Base-by-base conservation (phyloP, 139 green algal genomes). In the Chlamydomonas sp. region DNA sequence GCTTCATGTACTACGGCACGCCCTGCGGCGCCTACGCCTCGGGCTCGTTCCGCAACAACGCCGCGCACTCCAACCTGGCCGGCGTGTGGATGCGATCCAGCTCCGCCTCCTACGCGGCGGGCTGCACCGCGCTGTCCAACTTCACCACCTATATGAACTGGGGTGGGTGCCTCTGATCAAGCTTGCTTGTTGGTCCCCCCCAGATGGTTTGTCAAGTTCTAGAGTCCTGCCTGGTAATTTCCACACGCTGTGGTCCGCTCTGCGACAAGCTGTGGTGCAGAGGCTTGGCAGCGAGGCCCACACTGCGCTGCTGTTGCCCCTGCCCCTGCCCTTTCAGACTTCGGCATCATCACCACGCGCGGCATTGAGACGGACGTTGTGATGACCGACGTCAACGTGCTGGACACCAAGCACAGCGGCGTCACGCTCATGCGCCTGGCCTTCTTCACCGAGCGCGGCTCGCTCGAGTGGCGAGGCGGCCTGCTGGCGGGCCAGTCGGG, bases 81-180 rank as follows among this genome's bases (percentile, higher is more conserved):
- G 89, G 89, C 58, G 4, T 93, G 84, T 73, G 89, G 83, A 67
- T 92, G 49, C 49, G 62, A 66, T 82, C n/a, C 20, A 68, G 58
- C 16, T 3, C 20, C 9, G 76, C 79, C 0, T 63, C 71, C 4
- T 4, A 49, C 6, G 14, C n/a, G 8, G n/a, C 62, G 0, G 66
- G 66, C 31, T 95, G 93, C 89, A 91, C 90, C 0, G 61, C 60
- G 15, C 69, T 94, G 12, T 17, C 60, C n/a, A 90, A 92, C 79
- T 92, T 93, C 82, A 92, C 87, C 57, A 77, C 88, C 2, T 94
- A 88, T 76, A 80, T 92, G 16, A 91, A 90, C 84, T 96, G 93
- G 93, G 83, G 83, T 87, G 61, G 75, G 83, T 1, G 60, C 58
- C 31, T 49, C 31, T 49, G 31, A 49, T 49, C 31, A 49, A 49